These are phyloP conservation scores for Castanopsis chinensis DNA, from an alignment of 306 rosid genomes.

Conservation along the genomic window DNA sequence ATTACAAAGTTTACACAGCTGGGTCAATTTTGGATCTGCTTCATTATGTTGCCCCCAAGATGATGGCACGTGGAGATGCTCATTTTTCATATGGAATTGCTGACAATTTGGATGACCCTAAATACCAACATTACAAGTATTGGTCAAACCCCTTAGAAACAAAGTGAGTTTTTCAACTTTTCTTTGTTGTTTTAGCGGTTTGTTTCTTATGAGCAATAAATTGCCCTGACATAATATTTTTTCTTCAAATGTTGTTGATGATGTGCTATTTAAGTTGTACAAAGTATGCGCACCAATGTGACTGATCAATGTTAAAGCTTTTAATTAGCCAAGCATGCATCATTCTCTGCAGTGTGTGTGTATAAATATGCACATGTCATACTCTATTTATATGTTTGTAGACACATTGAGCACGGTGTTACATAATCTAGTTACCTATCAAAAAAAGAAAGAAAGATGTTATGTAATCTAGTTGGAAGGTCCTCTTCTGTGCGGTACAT, in stretches of 20 bases:
- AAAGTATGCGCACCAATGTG: background rate
- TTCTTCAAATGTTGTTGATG: constrained; percentile 13
- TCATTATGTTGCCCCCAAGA: constrained; percentile 69
- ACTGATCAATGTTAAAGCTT: background rate
- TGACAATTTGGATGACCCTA: constrained; percentile 65
- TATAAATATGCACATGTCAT: background rate
- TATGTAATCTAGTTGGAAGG: background rate
- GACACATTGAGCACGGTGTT: background rate
- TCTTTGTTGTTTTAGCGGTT: background rate
- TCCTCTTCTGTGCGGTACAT: background rate
- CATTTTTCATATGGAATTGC: constrained; percentile 84
- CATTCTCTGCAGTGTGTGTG: background rate
- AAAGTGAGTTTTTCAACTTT: constrained; percentile 43
- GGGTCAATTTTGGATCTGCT: constrained; percentile 65
- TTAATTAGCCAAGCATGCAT: background rate
- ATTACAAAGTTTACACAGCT: constrained; percentile 68
- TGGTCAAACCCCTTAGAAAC: constrained; percentile 91
- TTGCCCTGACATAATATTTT: background rate
- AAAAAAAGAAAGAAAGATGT: background rate
- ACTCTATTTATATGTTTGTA: background rate
- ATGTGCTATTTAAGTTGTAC: background rate
- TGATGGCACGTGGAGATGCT: constrained; percentile 77
- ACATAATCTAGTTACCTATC: background rate
- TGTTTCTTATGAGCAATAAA: background rate
- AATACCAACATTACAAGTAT: constrained; percentile 71